A percentile compares a stretch with the other conserved stretches of the same genome.
These are phyloP conservation scores for Sequoiadendron giganteum DNA, from an alignment of 75 land plant species.

Conservation along the genomic window DNA sequence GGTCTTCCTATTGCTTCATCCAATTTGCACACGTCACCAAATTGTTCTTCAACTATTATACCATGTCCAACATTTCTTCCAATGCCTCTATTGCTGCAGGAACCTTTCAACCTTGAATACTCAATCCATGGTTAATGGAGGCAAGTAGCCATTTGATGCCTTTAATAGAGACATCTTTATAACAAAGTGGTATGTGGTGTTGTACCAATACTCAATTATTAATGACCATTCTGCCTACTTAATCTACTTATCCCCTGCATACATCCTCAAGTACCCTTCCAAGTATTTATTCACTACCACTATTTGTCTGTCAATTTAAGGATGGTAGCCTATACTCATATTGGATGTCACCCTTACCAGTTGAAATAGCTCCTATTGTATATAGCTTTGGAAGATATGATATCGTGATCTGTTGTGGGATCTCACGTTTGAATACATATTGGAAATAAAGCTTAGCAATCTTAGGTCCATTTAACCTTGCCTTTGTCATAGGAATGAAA, in stretches of 20 bases:
- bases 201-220: background rate
- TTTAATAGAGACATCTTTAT: background rate
- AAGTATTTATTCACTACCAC: background rate
- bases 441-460: background rate
- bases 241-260: background rate
- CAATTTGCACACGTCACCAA: background rate
- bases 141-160: background rate
- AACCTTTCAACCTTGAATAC: background rate
- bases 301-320: background rate
- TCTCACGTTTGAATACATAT: background rate
- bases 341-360: background rate
- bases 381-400: too few species aligned
- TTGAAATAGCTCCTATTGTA: too few species aligned
- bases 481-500: too few species aligned
- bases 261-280: background rate
- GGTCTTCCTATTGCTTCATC: background rate
- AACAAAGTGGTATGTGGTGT: background rate
- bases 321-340: background rate
- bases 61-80: background rate
- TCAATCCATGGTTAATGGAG: background rate
- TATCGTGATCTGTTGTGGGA: too few species aligned
- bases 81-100: background rate
- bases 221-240: background rate
- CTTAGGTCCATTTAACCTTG: background rate
- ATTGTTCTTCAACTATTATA: background rate